phyloP scores from a whole-genome alignment of 805 yeast genomes.

The Candida broadrunensis region DNA sequence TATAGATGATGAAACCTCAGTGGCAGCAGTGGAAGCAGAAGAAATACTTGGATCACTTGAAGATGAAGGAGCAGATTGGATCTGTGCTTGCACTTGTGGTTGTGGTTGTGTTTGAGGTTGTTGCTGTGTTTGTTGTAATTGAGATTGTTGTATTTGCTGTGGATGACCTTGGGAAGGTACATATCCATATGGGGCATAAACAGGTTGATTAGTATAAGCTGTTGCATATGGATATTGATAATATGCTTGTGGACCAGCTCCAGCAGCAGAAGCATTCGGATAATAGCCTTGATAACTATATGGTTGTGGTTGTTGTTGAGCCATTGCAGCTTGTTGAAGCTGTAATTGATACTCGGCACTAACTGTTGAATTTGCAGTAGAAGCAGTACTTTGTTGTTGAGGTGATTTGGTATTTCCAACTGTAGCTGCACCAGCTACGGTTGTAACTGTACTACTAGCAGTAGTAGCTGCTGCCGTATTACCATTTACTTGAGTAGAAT shows the following conservation, averaged over 20 bases:
- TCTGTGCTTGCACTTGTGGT: neutral
- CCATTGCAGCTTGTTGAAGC: neutral
- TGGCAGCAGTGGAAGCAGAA: neutral
- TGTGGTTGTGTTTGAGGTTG: slow-evolving; percentile 1
- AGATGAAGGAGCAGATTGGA: neutral
- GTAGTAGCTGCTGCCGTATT: neutral
- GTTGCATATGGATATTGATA: slow-evolving; percentile 4
- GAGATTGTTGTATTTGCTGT: slow-evolving; percentile 3
- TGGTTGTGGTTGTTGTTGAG: slow-evolving; percentile 1
- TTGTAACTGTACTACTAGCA: neutral
- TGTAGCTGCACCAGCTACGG: neutral
- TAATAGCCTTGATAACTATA: neutral
- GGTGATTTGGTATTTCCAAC: slow-evolving; percentile 1
- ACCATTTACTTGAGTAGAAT: neutral
- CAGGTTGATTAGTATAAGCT: slow-evolving; percentile 4
- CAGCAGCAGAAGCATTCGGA: slow-evolving; percentile 1
- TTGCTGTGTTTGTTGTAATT: neutral
- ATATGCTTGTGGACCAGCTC: slow-evolving; percentile 1
- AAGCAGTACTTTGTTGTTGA: slow-evolving; percentile 1
- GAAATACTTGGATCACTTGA: neutral
- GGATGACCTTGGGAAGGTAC: slow-evolving; percentile 3
- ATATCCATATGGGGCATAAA: slow-evolving; percentile 5
- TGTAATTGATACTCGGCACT: slow-evolving; percentile 1
- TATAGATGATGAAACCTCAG: neutral
- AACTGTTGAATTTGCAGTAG: neutral